A percentile compares a stretch with the other conserved stretches of the same genome.
Conservation (phyloP, 2,329 filamentous ascomycete genomes). For the Emmonsia crescens region DNA sequence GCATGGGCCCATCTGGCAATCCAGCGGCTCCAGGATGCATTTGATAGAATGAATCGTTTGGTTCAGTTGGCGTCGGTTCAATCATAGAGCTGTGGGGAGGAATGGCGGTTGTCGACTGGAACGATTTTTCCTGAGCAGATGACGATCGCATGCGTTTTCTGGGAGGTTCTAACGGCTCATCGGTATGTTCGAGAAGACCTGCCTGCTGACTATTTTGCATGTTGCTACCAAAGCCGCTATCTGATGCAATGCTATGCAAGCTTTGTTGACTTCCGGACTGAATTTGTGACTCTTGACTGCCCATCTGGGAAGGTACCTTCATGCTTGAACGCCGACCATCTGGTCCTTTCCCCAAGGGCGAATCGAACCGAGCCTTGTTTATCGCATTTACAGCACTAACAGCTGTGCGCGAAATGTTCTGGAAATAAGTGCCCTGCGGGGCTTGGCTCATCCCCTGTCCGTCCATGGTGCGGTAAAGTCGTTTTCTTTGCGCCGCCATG, state of each 20-base stretch:
- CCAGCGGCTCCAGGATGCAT: slow-evolving; percentile 15
- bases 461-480: slow-evolving; percentile 74
- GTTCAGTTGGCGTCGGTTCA: slow-evolving; percentile 36
- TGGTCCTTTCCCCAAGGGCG: slow-evolving; percentile 58
- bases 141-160: slow-evolving; percentile 62
- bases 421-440: slow-evolving; percentile 82
- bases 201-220: slow-evolving; percentile 45
- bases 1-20: slow-evolving; percentile 7
- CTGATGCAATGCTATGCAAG: slow-evolving; percentile 56
- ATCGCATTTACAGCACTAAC: slow-evolving; percentile 91
- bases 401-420: slow-evolving; percentile 88
- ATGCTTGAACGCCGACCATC: slow-evolving; percentile 58
- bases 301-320: slow-evolving; percentile 56
- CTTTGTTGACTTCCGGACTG: slow-evolving; percentile 69
- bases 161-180: slow-evolving; percentile 47
- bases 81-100: slow-evolving; percentile 27
- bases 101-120: slow-evolving; percentile 22
- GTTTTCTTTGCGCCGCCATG: slow-evolving; percentile 89
- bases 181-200: slow-evolving; percentile 32
- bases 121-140: slow-evolving; percentile 29
- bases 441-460: slow-evolving; percentile 51
- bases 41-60: slow-evolving; percentile 38
- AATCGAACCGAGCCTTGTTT: slow-evolving; percentile 90
- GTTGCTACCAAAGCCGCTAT: slow-evolving; percentile 59
- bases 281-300: slow-evolving; percentile 52